Evolutionary conservation across 1,284 basidiomycete genomes (phyloP), one percentile per base, ranked within the genome.

Genomic region (Sporisorium scitamineum): DNA sequence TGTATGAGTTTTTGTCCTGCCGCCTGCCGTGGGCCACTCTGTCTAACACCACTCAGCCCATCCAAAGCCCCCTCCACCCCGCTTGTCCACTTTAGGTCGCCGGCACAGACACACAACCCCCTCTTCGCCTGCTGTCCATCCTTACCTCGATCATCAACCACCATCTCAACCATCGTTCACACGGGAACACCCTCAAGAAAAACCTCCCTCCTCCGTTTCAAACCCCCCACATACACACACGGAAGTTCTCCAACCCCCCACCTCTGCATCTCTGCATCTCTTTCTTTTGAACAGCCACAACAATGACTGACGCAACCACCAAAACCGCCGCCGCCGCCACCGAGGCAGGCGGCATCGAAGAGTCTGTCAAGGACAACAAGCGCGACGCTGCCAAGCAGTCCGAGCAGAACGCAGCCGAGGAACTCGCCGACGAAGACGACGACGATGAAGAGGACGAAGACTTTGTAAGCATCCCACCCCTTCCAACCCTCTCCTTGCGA

Each of bases 381-480:
- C 61, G 60, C 11, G 63, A 63, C 18, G 66, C 71, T 45, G 71
- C 66, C 41, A 53, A 70, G 48, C 16, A 18, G 5, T 37, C 67
- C 20, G 66, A 75, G 54, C 31, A 75, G 42, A 60, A 70, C 22
- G 53, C 67, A 4, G 53, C 66, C 26, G 26, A 62, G n/a, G 60
- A 63, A 2, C 47, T 65, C 20, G 58, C 57, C 20, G 66, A 65
- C 37, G 63, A 67, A 7, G 65, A 72, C 39, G 61, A 75, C 11
- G 72, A 75, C 22, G 72, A 70, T 32, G 72, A 75, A 20, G 66
- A 69, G 5, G 71, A 73, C 24, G 62, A 74, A 51, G 71, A 75
- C 34, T 75, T 75, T 32, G 71, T 75, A 42, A n/a, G 39, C 16
- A 2, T 2, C 8, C 39, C 39, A 60, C 9, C 59, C 57, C 11